Conservation (phyloP, 441 rosid genomes). For the Gossypium armourianum region DNA sequence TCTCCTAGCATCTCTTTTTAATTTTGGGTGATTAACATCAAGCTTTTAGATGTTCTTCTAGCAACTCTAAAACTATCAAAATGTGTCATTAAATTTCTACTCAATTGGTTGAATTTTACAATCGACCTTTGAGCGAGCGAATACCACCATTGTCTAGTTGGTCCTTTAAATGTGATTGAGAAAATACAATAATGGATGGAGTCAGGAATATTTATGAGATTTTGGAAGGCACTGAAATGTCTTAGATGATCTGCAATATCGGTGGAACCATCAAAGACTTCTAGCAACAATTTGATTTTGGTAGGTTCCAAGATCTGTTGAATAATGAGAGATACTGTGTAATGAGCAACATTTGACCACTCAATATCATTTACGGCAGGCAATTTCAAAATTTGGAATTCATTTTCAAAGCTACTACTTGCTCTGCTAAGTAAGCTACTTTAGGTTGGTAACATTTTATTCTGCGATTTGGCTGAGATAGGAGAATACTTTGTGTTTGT, state of each 20-base stretch:
- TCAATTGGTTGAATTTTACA: not conserved
- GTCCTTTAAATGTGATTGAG: not conserved
- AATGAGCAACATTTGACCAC: not conserved
- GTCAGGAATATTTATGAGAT: not conserved
- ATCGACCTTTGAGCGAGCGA: not conserved
- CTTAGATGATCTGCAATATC: not conserved
- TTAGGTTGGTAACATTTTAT: not conserved
- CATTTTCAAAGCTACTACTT: not conserved
- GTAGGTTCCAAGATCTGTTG: not conserved
- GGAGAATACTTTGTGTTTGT: not conserved
- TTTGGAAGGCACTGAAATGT: not conserved
- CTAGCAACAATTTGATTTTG: not conserved
- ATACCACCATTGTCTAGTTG: not conserved
- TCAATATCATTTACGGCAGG: not conserved
- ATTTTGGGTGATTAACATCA: not conserved
- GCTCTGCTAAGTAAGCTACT: not conserved
- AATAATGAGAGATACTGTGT: not conserved
- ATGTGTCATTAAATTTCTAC: not conserved
- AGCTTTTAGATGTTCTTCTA: not conserved
- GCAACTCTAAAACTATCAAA: not conserved
- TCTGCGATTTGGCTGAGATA: not conserved
- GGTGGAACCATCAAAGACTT: not conserved
- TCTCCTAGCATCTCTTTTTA: not conserved
- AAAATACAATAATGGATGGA: not conserved
- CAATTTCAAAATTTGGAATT: no score